A percentile compares a stretch with the other conserved stretches of the same genome.
phyloP scores from a whole-genome alignment of 805 yeast species.

The Wickerhamomyces queroliae region DNA sequence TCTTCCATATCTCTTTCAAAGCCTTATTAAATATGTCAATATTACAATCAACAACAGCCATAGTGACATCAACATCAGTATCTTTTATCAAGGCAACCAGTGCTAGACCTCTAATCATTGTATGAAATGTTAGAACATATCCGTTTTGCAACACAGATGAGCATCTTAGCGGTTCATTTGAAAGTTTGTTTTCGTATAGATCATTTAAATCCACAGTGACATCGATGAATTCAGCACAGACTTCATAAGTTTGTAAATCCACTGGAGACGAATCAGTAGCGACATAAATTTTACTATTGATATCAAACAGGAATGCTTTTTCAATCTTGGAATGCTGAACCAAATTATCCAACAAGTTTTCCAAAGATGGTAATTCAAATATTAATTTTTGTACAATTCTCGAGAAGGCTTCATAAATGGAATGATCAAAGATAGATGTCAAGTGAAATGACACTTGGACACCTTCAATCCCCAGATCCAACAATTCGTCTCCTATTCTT shows the following conservation, averaged over 20 bases:
- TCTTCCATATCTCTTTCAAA: constrained; percentile 56
- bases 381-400: constrained; percentile 88
- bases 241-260: constrained; percentile 92
- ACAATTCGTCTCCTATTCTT: constrained; percentile 86
- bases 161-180: constrained; percentile 45
- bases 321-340: constrained; percentile 89
- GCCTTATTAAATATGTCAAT: constrained; percentile 75
- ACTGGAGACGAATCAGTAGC: constrained; percentile 97
- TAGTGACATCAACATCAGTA: constrained; percentile 36
- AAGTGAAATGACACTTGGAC: constrained; percentile 87
- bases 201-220: constrained; percentile 86
- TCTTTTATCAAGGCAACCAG: constrained; percentile 76
- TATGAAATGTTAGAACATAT: constrained; percentile 74
- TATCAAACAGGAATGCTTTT: constrained; percentile 87
- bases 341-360: constrained; percentile 80
- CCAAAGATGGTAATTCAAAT: constrained; percentile 82
- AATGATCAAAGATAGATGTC: constrained; percentile 92
- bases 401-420: constrained; percentile 92
- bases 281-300: constrained; percentile 87
- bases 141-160: constrained; percentile 79
- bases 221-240: constrained; percentile 95
- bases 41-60: constrained; percentile 81
- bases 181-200: constrained; percentile 38
- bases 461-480: constrained; percentile 86
- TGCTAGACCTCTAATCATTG: constrained; percentile 91